Conservation (phyloP, 176 grass and related monocot genomes). For the Rhynchospora breviuscula region DNA sequence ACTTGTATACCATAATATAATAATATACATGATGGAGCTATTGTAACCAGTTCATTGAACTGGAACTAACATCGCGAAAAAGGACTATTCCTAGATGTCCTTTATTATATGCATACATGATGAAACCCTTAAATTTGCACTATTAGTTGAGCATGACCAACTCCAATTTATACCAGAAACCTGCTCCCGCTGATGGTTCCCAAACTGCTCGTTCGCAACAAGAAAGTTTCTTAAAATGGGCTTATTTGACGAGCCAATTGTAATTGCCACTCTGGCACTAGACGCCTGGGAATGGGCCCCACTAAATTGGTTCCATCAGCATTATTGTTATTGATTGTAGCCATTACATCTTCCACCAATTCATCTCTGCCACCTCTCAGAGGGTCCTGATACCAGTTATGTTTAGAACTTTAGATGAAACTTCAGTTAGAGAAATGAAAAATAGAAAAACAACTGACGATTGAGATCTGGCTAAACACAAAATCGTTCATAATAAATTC, state of each 20-base stretch:
- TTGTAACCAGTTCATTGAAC: constrained; percentile 6
- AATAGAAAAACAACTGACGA: not conserved
- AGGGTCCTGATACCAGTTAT: constrained; percentile 57
- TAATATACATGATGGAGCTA: not conserved
- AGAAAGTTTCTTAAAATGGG: constrained; percentile 62
- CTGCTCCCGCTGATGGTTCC: not conserved
- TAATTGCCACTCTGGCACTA: constrained; percentile 86
- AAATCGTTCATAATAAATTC: not conserved
- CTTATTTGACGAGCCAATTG: constrained; percentile 75
- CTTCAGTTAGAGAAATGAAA: not conserved
- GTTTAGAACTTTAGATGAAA: not conserved
- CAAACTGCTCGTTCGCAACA: not conserved
- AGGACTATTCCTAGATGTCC: not conserved
- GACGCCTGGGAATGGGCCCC: constrained; percentile 40
- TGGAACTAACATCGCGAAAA: not conserved
- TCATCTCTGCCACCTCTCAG: constrained; percentile 95
- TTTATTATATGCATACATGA: not conserved
- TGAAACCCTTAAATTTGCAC: not conserved
- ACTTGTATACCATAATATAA: constrained; percentile 6
- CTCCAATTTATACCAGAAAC: not conserved
- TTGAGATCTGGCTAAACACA: not conserved
- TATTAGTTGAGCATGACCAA: not conserved
- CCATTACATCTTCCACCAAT: constrained; percentile 70
- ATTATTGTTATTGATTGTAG: constrained; percentile 55
- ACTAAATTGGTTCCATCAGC: constrained; percentile 36